phyloP scores from a whole-genome alignment of 1,284 basidiomycete species.

The Cutaneotrichosporon cavernicola region DNA sequence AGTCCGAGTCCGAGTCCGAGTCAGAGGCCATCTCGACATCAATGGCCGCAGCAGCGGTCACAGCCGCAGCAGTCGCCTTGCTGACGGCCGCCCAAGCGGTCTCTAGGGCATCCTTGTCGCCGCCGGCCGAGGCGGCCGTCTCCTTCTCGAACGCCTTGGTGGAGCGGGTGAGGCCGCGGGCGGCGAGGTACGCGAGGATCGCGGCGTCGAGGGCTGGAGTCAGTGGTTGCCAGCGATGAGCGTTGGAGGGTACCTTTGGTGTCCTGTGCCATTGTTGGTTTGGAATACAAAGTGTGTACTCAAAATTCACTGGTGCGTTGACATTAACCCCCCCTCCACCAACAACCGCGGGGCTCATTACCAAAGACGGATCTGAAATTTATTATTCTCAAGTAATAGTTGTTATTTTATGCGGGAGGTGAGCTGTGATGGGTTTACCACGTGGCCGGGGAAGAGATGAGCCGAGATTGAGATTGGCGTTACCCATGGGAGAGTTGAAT shows the following conservation, averaged over 20 bases:
- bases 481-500: too few relatives aligned
- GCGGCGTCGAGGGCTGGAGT: conserved; percentile 48
- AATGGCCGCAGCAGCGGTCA: conserved; percentile 6
- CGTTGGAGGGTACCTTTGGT: conserved; percentile 22
- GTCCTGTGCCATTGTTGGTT: conserved; percentile 7
- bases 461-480: too few relatives aligned
- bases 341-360: neutral
- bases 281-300: neutral
- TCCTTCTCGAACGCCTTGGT: conserved; percentile 53
- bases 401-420: neutral
- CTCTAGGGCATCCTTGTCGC: conserved; percentile 30
- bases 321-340: neutral
- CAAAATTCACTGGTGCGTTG: conserved; percentile 3
- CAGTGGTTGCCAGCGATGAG: neutral
- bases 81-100: conserved; percentile 34
- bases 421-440: too few relatives aligned
- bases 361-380: neutral
- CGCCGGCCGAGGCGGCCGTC: conserved; percentile 30
- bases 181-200: conserved; percentile 49
- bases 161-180: conserved; percentile 46
- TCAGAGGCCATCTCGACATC: conserved; percentile 30
- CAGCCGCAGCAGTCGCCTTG: conserved; percentile 9
- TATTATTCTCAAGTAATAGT: neutral
- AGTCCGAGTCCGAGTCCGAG: conserved; percentile 28
- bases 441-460: too few relatives aligned